These are phyloP conservation scores for Trametes sp. DNA, from an alignment of 1,284 basidiomycete species.

Conservation along the genomic window DNA sequence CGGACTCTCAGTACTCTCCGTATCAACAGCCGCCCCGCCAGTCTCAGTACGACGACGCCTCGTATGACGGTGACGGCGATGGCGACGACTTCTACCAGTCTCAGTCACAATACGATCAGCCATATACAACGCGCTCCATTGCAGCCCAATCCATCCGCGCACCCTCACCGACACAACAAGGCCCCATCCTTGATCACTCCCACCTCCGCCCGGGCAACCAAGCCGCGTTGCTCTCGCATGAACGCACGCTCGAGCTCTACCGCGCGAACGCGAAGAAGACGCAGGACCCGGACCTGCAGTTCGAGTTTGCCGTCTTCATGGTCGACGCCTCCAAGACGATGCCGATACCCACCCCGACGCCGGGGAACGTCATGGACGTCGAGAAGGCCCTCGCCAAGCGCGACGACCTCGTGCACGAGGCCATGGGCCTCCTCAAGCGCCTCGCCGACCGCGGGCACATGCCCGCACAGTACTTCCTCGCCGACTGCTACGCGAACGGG, in stretches of 20 bases:
- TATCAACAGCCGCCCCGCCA: slow-evolving; percentile 34
- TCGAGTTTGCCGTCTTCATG: slow-evolving; percentile 99
- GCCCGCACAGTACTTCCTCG: slow-evolving; percentile 95
- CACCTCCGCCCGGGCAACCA: slow-evolving; percentile 94
- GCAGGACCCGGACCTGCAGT: slow-evolving; percentile 96
- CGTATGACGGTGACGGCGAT: slow-evolving; percentile 44
- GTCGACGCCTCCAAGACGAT: slow-evolving; percentile 93
- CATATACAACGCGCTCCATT: slow-evolving; percentile 39
- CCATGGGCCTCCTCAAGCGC: slow-evolving; percentile 84
- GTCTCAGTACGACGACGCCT: slow-evolving; percentile 43
- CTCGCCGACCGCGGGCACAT: slow-evolving; percentile 95
- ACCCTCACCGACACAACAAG: slow-evolving; percentile 60
- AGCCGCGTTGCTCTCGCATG: slow-evolving; percentile 92
- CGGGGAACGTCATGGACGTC: slow-evolving; percentile 78
- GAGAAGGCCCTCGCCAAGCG: slow-evolving; percentile 84
- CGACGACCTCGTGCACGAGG: slow-evolving; percentile 89
- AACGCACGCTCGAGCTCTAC: slow-evolving; percentile 96
- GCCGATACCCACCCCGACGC: slow-evolving; percentile 72
- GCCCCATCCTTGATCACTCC: slow-evolving; percentile 87
- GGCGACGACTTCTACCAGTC: slow-evolving; percentile 51
- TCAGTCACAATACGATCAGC: slow-evolving; percentile 40
- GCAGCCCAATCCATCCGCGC: slow-evolving; percentile 51
- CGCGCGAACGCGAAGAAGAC: slow-evolving; percentile 98
- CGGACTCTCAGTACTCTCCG: slow-evolving; percentile 35
- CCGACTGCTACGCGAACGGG: slow-evolving; percentile 97